Evolutionary conservation across 164 flowering plant genomes (phyloP).

Genomic region (Kingdonia uniflora): DNA sequence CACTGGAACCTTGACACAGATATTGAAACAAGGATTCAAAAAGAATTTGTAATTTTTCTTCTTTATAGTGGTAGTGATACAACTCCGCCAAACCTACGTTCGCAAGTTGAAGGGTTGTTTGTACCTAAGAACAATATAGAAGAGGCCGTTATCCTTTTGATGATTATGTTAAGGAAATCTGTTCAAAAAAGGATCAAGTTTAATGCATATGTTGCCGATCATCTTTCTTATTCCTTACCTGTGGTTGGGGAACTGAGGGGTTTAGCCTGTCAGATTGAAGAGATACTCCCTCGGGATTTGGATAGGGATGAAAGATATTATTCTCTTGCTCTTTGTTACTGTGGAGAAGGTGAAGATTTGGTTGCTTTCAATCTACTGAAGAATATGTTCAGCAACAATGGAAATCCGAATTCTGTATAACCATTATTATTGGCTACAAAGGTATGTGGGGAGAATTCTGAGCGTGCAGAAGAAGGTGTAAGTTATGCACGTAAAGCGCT

Average conservation of each 20-base stretch:
- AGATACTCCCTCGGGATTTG: slow-evolving; percentile 47
- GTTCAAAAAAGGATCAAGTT: slow-evolving; percentile 38
- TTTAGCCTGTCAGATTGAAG: slow-evolving; percentile 59
- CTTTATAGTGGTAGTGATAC: slow-evolving; percentile 80
- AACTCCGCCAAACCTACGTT: slow-evolving; percentile 68
- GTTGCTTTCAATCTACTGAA: slow-evolving; percentile 62
- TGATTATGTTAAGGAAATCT: slow-evolving; percentile 52
- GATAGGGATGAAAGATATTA: slow-evolving; percentile 41
- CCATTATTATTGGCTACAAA: slow-evolving; percentile 73
- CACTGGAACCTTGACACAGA: slow-evolving; percentile 71
- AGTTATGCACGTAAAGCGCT: slow-evolving; percentile 32
- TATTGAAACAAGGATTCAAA: slow-evolving; percentile 57
- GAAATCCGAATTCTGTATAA: slow-evolving; percentile 27
- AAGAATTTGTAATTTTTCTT: slow-evolving; percentile 77
- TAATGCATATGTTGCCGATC: slow-evolving; percentile 77
- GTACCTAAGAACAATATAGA: slow-evolving; percentile 82
- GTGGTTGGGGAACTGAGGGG: slow-evolving; percentile 46
- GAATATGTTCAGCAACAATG: slow-evolving; percentile 36
- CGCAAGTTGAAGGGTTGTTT: slow-evolving; percentile 68
- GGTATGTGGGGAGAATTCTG: slow-evolving; percentile 43
- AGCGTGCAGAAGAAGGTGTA: slow-evolving; percentile 51
- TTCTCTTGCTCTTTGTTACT: slow-evolving; percentile 67
- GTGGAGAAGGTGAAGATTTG: slow-evolving; percentile 55
- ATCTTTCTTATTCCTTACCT: slow-evolving; percentile 71
- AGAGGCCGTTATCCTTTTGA: slow-evolving; percentile 70